A percentile compares a stretch with the other conserved stretches of the same genome.
phyloP scores from a whole-genome alignment of 2,329 filamentous ascomycete genomes.

The Falciphora oryzae region DNA sequence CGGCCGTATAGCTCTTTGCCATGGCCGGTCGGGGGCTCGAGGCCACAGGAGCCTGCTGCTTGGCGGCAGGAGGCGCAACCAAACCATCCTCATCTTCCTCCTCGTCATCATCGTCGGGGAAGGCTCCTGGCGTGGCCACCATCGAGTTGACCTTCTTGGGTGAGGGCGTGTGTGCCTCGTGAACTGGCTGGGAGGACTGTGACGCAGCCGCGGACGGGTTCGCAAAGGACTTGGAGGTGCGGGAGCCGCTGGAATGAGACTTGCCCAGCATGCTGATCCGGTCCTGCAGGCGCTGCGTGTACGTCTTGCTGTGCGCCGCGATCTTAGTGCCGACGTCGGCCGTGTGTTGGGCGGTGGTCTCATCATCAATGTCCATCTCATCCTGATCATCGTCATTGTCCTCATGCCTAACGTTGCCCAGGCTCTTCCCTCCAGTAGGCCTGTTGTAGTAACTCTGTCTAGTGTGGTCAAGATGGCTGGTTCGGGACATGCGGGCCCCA shows the following conservation, averaged over 20 bases:
- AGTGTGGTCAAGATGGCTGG: slow-evolving; percentile 70
- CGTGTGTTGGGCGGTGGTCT: slow-evolving; percentile 34
- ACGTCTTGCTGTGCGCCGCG: slow-evolving; percentile 71
- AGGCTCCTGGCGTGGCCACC: slow-evolving; percentile 48
- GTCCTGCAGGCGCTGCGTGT: slow-evolving; percentile 89
- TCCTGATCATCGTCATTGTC: slow-evolving; percentile 43
- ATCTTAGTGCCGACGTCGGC: slow-evolving; percentile 42
- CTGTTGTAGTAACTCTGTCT: slow-evolving; percentile 69
- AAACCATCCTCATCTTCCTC: slow-evolving; percentile 56
- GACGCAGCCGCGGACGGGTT: slow-evolving; percentile 30
- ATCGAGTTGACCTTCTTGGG: slow-evolving; percentile 27
- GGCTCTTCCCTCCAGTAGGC: slow-evolving; percentile 66
- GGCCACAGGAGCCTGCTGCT: slow-evolving; percentile 27
- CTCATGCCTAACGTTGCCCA: slow-evolving; percentile 46
- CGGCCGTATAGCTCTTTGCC: slow-evolving; percentile 55
- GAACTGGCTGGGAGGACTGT: slow-evolving; percentile 15
- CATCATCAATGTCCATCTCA: slow-evolving; percentile 46
- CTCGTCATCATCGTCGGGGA: slow-evolving; percentile 50
- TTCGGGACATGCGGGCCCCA: slow-evolving; percentile 65
- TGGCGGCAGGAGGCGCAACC: slow-evolving; percentile 48
- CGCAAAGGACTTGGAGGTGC: slow-evolving; percentile 43
- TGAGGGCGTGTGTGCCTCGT: slow-evolving; percentile 20
- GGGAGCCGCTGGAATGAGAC: slow-evolving; percentile 41
- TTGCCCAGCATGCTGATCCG: slow-evolving; percentile 74
- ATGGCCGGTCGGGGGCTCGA: slow-evolving; percentile 46